Base-by-base conservation (phyloP, 176 grass and related monocot species). In the Puccinellia tenuiflora region DNA sequence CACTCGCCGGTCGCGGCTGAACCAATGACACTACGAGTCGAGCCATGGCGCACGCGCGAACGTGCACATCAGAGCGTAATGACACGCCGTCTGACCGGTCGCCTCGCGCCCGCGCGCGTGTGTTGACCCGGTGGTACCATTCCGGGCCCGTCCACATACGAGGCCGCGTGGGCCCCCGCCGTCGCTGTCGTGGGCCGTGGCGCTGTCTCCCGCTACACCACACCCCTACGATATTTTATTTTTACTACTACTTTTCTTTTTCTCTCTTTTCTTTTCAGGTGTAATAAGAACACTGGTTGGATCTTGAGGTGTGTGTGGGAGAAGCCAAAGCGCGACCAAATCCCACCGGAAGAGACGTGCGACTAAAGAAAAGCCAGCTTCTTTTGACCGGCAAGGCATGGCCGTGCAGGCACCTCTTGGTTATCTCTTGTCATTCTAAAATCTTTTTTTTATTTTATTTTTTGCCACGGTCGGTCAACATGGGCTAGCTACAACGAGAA, bases 341-440 rank as follows among this genome's bases (percentile, higher is more conserved):
- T 84, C 76, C 57, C 81, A 79, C 48, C 3, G 22, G 70, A 30
- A 31, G 62, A 85, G 63, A 53, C 82, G 78, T 82, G 83, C 78
- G 1, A 21, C 0, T 29, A 45, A 85, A 89, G 72, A 50, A 82
- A 46, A 73, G 54, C 8, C 24, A 25, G 72, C 73, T 72, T 79
- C 79, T 90, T 86, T 86, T 86, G 83, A 79, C 83, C 88, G 46
- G 0, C 77, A 4, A 20, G 40, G 14, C 40, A 69, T 13, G 20
- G 34, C 65, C 4, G 38, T 80, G 82, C 48, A 72, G n/a, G 40
- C 55, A 26, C 9, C 29, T 51, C 45, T 7, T 1, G 25, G 2
- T 18, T 24, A 60, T 71, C 34, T 65, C 15, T 57, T 21, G 1
- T 42, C 51, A 53, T 39, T 21, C 70, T 6, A 18, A 47, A 45